Conservation (phyloP, 148 eudicot species). For the Camellia sinensis region DNA sequence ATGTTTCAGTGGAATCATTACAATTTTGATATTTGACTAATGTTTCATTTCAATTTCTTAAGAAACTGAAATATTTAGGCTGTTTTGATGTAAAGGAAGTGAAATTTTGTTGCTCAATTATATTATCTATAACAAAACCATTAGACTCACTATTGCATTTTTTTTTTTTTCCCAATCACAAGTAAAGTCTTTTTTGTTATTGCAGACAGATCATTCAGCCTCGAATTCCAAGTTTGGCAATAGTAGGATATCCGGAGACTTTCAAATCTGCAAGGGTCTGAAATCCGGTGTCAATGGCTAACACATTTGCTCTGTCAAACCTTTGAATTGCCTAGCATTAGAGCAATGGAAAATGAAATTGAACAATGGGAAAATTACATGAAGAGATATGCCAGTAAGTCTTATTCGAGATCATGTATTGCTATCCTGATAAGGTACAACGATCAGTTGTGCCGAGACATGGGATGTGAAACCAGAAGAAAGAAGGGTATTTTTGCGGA, state of each 20-base stretch:
- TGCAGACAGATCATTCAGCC: slow-evolving; percentile 32
- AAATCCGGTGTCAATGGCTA: slow-evolving; percentile 29
- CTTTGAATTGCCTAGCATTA: slow-evolving; percentile 22
- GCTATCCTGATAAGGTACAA: slow-evolving; percentile 23
- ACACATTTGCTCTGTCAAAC: slow-evolving; percentile 21
- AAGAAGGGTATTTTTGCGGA: slow-evolving; percentile 33
- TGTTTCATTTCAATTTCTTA: no score
- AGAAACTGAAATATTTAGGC: no score
- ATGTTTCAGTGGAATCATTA: no score
- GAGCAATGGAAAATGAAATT: slow-evolving; percentile 21
- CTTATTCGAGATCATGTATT: slow-evolving; percentile 19
- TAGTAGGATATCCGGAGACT: slow-evolving; percentile 33
- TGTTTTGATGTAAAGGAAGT: no score
- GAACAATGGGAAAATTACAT: slow-evolving; percentile 15
- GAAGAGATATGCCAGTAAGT: slow-evolving; percentile 16
- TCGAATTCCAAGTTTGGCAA: slow-evolving; percentile 31
- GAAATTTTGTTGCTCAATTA: no score
- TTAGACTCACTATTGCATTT: no score
- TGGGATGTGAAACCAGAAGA: slow-evolving; percentile 30
- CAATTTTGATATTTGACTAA: no score
- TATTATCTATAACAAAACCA: no score
- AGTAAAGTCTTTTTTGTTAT: not conserved
- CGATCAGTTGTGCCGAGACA: slow-evolving; percentile 29
- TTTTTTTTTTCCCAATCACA: no score
- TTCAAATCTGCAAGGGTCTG: slow-evolving; percentile 25